Evolutionary conservation across 371 early-diverging fungal genomes (phyloP).

Genomic region (Apophysomyces ossiformis): DNA sequence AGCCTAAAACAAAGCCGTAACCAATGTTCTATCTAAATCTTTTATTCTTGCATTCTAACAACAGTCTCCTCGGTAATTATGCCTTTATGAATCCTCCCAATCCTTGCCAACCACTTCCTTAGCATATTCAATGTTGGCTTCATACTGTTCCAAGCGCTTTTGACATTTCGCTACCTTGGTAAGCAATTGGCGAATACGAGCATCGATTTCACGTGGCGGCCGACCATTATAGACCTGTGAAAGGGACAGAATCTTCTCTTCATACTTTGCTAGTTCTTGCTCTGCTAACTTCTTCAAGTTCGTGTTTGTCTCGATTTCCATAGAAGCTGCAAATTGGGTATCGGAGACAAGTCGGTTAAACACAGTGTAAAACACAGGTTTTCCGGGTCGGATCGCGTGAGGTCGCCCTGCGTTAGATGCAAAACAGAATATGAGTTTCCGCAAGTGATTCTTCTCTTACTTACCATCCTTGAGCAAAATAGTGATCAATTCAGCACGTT

Average conservation of each 20-base stretch:
- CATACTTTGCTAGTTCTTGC: constrained; percentile 67
- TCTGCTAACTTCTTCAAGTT: constrained; percentile 70
- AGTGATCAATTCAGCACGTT: constrained; percentile 83
- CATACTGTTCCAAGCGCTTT: constrained; percentile 56
- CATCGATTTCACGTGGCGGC: constrained; percentile 60
- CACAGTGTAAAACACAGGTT: constrained; percentile 82
- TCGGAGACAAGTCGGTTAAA: constrained; percentile 76
- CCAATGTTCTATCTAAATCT: too few species aligned
- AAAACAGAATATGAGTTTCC: background rate
- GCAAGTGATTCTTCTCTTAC: background rate
- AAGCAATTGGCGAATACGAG: constrained; percentile 61
- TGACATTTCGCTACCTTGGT: constrained; percentile 57
- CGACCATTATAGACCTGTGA: constrained; percentile 50
- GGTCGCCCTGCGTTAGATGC: constrained; percentile 69
- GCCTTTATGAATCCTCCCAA: constrained; percentile 30
- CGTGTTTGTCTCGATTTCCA: constrained; percentile 78
- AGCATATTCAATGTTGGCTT: constrained; percentile 49
- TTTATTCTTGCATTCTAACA: too few species aligned
- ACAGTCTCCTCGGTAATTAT: background rate
- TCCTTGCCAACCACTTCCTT: constrained; percentile 46
- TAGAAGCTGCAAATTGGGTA: constrained; percentile 71
- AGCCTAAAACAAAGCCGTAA: too few species aligned
- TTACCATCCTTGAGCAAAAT: constrained; percentile 75
- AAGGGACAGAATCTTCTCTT: constrained; percentile 70
- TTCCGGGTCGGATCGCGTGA: constrained; percentile 73